Evolutionary conservation across 2,329 filamentous ascomycete species (phyloP).

Genomic region (Didymella arachidicola): DNA sequence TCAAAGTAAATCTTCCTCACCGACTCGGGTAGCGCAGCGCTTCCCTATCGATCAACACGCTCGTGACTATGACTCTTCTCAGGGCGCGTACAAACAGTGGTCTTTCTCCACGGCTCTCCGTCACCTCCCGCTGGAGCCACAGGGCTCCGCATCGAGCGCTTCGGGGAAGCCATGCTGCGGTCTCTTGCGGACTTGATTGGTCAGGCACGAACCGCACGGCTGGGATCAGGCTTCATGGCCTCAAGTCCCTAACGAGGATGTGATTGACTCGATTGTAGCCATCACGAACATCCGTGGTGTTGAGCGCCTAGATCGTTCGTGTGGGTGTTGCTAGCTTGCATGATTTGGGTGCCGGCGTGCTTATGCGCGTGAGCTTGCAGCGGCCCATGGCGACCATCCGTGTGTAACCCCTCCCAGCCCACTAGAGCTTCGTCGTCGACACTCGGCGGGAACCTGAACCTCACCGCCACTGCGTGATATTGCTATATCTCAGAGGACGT

Average conservation of each 20-base stretch:
- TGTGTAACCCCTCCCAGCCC: conserved; percentile 10
- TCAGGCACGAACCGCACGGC: conserved; percentile 28
- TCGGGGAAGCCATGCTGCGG: conserved; percentile 20
- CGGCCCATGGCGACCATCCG: conserved; percentile 8
- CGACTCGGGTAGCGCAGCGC: conserved; percentile 7
- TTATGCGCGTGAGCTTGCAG: conserved; percentile 22
- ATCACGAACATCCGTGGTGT: conserved; percentile 12
- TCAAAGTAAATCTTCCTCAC: conserved; percentile 1
- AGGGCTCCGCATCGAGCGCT: conserved; percentile 25
- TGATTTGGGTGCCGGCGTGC: conserved; percentile 11
- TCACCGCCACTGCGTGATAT: conserved; percentile 18
- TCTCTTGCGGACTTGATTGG: conserved; percentile 25
- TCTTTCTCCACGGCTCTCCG: background rate
- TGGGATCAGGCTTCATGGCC: conserved; percentile 36
- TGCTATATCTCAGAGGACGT: conserved; percentile 7
- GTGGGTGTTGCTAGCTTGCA: conserved; percentile 11
- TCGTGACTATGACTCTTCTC: conserved; percentile 3
- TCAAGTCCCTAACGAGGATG: conserved; percentile 31
- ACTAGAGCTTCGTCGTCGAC: conserved; percentile 11
- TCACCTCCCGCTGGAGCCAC: background rate
- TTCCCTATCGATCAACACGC: conserved; percentile 1
- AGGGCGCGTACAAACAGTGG: conserved; percentile 11
- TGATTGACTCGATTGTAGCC: conserved; percentile 25
- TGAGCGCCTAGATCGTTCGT: conserved; percentile 17
- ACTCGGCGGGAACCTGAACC: conserved; percentile 1